A percentile compares a stretch with the other conserved stretches of the same genome.
These are phyloP conservation scores for Lactifluus subvellereus DNA, from an alignment of 768 basidiomycete genomes.

Conservation along the genomic window DNA sequence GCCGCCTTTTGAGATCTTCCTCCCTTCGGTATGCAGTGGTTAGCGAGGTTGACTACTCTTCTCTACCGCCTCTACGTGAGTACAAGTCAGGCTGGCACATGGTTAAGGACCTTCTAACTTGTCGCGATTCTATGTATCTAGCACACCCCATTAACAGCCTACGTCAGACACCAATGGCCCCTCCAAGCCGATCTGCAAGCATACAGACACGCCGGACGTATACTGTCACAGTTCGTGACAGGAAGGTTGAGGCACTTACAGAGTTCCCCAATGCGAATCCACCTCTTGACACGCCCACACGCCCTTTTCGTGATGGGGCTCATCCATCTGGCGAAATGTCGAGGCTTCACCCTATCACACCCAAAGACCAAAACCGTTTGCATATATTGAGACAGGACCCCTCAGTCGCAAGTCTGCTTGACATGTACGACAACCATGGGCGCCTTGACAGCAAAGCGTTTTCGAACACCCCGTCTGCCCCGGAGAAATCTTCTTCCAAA, in stretches of 20 bases:
- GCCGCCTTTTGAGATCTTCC: constrained; percentile 59
- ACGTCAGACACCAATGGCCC: constrained; percentile 43
- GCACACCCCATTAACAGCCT: constrained; percentile 61
- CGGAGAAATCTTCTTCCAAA: constrained; percentile 23
- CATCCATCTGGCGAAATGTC: constrained; percentile 25
- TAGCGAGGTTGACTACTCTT: constrained; percentile 48
- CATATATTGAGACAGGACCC: constrained; percentile 65
- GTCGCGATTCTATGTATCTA: constrained; percentile 13
- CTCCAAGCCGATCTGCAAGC: constrained; percentile 50
- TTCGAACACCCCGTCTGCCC: constrained; percentile 49
- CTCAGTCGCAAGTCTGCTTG: constrained; percentile 67
- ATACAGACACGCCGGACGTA: constrained; percentile 54
- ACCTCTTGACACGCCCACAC: constrained; percentile 28
- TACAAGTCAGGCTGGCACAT: constrained; percentile 14
- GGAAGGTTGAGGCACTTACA: constrained; percentile 53
- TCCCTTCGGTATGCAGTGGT: constrained; percentile 60
- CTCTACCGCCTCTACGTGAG: constrained; percentile 69
- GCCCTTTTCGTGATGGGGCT: constrained; percentile 26
- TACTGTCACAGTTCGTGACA: constrained; percentile 64
- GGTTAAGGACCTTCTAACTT: constrained; percentile 1
- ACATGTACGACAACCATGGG: constrained; percentile 70
- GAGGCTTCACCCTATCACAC: constrained; percentile 37
- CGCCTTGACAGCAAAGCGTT: constrained; percentile 56
- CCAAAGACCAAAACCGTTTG: constrained; percentile 46
- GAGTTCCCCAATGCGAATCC: constrained; percentile 63